Evolutionary conservation across 1,139 yeast genomes (phyloP), one percentile per base, ranked within the genome.

Genomic region (Sugiyamaella pinicola): DNA sequence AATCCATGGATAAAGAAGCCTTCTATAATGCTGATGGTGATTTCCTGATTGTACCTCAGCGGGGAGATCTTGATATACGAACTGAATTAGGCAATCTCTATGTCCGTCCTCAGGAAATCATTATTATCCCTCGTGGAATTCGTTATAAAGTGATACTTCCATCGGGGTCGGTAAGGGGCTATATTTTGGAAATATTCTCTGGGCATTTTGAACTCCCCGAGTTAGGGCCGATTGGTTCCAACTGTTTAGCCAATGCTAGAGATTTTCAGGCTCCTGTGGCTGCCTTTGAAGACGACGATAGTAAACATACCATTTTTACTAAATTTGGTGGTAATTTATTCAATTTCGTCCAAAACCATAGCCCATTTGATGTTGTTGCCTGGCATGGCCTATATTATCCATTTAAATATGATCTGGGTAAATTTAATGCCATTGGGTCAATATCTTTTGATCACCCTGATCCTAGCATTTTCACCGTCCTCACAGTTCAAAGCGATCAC

Each of bases 351-450:
- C 66, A 61, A 40, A 57, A 55, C 46, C 69, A 64, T 46, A 54
- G 67, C 19, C 70, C 69, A 1, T 66, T 61, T 49, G 65, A 66
- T 40, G 67, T 66, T 15, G 68, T 66, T 8, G 70, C 62, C 2
- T 66, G 69, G 69, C 67, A 64, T 37, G 70, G 70, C 10, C 55
- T 59, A 35, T 66, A 66, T 52, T 64, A 61, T 43, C 70, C 70
- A 2, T 66, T 58, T 60, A 66, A 66, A 56, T 66, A 66, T 47
- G 69, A 66, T 43, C 58, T 66, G 37, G 62, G 63, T 24, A 54
- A 55, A 54, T 65, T 64, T 55, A 63, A 61, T 51, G 54, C 64
- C 8, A 60, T 65, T 41, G 69, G 68, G 2, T 65, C 68, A 1
- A 54, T 65, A n/a, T 65, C 69, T 3, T 62, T 55, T 42, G 69